These are phyloP conservation scores for Aspergillus sp. DNA, from an alignment of 2,329 filamentous ascomycete species.

Conservation along the genomic window DNA sequence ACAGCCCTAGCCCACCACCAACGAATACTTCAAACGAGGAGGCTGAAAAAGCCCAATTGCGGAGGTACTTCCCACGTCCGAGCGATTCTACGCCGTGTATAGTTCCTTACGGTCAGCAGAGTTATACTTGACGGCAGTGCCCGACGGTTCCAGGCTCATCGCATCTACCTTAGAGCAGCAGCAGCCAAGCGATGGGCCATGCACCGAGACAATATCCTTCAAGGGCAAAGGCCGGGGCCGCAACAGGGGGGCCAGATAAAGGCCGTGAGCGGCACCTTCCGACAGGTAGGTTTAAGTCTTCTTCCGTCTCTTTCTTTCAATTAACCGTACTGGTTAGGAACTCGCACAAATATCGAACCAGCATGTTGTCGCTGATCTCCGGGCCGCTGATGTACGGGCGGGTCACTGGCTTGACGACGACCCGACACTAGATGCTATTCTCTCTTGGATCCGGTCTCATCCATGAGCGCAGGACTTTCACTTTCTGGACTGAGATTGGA, in stretches of 20 bases:
- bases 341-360: constrained; percentile 57
- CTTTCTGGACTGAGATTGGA: not conserved
- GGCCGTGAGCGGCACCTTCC: constrained; percentile 48
- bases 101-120: constrained; percentile 35
- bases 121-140: constrained; percentile 61
- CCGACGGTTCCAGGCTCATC: constrained; percentile 62
- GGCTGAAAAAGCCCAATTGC: constrained; percentile 56
- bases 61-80: constrained; percentile 43
- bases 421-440: constrained; percentile 54
- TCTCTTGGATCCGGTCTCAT: constrained; percentile 43
- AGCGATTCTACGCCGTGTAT: constrained; percentile 16
- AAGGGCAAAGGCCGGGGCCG: constrained; percentile 50
- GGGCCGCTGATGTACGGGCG: constrained; percentile 54
- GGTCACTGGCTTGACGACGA: constrained; percentile 64
- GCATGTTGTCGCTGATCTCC: constrained; percentile 56
- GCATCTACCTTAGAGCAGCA: constrained; percentile 58
- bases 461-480: constrained; percentile 18
- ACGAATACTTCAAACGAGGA: constrained; percentile 50
- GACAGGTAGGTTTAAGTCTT: constrained; percentile 39
- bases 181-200: constrained; percentile 61
- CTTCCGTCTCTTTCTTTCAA: not conserved
- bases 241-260: constrained; percentile 51
- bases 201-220: constrained; percentile 51
- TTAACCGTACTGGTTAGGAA: constrained; percentile 45
- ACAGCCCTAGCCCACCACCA: constrained; percentile 44